Percentiles rank a stretch among this genome's conserved stretches.
Evolutionary conservation across 2,329 filamentous ascomycete genomes (phyloP).

Genomic region (Neocatenulostroma microsporum): DNA sequence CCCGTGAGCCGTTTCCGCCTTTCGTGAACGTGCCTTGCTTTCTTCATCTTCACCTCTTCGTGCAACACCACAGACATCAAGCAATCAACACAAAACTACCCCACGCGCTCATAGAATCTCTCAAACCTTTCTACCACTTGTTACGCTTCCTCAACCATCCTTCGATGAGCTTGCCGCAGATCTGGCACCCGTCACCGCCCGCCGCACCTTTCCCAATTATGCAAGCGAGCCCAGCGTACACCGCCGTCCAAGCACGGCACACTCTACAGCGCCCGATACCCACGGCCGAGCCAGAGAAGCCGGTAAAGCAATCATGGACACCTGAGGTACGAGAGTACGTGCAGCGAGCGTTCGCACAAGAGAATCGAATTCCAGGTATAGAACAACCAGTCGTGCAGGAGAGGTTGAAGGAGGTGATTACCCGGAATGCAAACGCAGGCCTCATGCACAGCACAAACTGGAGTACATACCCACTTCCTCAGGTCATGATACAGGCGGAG

Average conservation of each 20-base stretch:
- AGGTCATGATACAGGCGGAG: conserved; percentile 70
- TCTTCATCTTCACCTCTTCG: too few relatives aligned
- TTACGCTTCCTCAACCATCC: neutral
- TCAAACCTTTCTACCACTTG: too few relatives aligned
- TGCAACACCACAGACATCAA: too few relatives aligned
- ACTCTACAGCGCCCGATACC: conserved; percentile 23
- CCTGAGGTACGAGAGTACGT: conserved; percentile 80
- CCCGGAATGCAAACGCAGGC: conserved; percentile 65
- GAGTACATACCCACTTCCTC: conserved; percentile 74
- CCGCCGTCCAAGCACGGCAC: conserved; percentile 39
- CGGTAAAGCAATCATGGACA: conserved; percentile 67
- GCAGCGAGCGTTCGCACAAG: conserved; percentile 65
- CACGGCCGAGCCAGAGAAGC: conserved; percentile 12
- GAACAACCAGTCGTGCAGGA: conserved; percentile 63
- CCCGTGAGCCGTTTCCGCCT: too few relatives aligned
- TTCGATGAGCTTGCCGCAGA: conserved; percentile 3
- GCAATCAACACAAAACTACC: too few relatives aligned
- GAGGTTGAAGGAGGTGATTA: conserved; percentile 81
- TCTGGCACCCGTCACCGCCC: conserved; percentile 2
- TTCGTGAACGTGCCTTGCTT: too few relatives aligned
- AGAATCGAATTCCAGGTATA: conserved; percentile 47
- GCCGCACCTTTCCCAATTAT: conserved; percentile 14
- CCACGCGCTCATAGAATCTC: too few relatives aligned
- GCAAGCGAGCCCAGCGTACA: conserved; percentile 36
- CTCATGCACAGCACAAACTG: conserved; percentile 71